Percentiles rank a stretch among this genome's conserved stretches.
These are phyloP conservation scores for Somion occarium DNA, from an alignment of 1,284 basidiomycete genomes.

Conservation along the genomic window DNA sequence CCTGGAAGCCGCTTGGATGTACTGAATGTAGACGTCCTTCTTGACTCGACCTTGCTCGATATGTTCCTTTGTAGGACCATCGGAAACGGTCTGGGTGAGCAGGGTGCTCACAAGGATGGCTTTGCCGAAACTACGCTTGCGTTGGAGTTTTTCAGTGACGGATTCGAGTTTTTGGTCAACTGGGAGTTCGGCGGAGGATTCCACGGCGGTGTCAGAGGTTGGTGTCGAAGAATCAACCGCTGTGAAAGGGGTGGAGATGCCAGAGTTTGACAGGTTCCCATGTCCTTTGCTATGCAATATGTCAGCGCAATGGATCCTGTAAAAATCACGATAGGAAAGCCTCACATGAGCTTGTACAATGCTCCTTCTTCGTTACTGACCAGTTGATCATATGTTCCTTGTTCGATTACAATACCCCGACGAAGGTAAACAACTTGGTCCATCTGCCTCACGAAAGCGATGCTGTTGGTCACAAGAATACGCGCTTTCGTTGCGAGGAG, in stretches of 20 bases:
- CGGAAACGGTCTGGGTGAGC: slow-evolving; percentile 34
- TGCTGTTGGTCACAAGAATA: slow-evolving; percentile 86
- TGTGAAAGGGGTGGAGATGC: slow-evolving; percentile 51
- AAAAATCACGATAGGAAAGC: slow-evolving; percentile 5
- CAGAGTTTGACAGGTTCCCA: slow-evolving; percentile 42
- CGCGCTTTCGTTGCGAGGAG: slow-evolving; percentile 83
- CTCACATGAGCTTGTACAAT: slow-evolving; percentile 79
- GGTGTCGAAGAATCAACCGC: slow-evolving; percentile 37
- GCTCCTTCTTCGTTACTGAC: slow-evolving; percentile 65
- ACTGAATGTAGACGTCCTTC: slow-evolving; percentile 68
- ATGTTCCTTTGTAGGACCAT: slow-evolving; percentile 69
- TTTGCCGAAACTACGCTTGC: slow-evolving; percentile 45
- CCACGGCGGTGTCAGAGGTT: slow-evolving; percentile 23
- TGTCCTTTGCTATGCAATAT: slow-evolving; percentile 31
- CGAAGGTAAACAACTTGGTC: slow-evolving; percentile 81
- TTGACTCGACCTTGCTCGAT: slow-evolving; percentile 84
- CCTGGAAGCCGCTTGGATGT: slow-evolving; percentile 77
- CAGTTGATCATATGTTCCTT: slow-evolving; percentile 63
- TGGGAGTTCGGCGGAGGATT: slow-evolving; percentile 19
- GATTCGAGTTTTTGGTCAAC: slow-evolving; percentile 23
- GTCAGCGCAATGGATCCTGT: background rate
- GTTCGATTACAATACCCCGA: slow-evolving; percentile 81
- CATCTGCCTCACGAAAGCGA: slow-evolving; percentile 81
- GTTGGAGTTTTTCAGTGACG: slow-evolving; percentile 43
- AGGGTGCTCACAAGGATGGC: slow-evolving; percentile 39